Conservation (phyloP, 768 basidiomycete species). For the Tricholoma bakamatsutake region DNA sequence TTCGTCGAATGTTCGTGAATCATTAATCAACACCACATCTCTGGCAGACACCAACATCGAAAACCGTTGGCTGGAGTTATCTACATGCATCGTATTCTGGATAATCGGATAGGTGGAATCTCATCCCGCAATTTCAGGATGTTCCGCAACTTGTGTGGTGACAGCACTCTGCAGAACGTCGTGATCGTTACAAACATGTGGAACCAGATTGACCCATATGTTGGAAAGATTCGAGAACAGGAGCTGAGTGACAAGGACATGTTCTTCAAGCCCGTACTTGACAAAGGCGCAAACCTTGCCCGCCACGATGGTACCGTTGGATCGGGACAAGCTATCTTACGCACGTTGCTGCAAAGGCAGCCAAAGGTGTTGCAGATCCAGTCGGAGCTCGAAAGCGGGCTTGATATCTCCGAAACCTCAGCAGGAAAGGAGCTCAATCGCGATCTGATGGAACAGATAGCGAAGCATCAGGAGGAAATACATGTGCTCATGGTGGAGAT, state of each 20-base stretch:
- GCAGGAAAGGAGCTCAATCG: conserved; percentile 49
- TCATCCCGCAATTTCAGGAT: conserved; percentile 10
- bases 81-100: conserved; percentile 51
- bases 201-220: conserved; percentile 2
- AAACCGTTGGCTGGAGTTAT: conserved; percentile 46
- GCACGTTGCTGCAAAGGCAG: conserved; percentile 32
- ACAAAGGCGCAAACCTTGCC: conserved; percentile 39
- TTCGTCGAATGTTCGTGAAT: neutral
- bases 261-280: conserved; percentile 49
- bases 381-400: conserved; percentile 43
- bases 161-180: conserved; percentile 6
- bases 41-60: conserved; percentile 24
- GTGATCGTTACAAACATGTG: conserved; percentile 11
- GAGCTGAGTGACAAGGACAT: conserved; percentile 35
- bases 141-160: conserved; percentile 9
- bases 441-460: conserved; percentile 41
- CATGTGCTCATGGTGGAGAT: conserved; percentile 40
- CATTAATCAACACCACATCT: neutral
- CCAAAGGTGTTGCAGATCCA: conserved; percentile 48
- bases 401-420: conserved; percentile 43
- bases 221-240: conserved; percentile 31
- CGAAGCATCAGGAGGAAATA: conserved; percentile 44
- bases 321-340: conserved; percentile 38
- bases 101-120: conserved; percentile 37
- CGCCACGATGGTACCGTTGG: conserved; percentile 35